Conservation (phyloP, 805 yeast species). For the Jamesozyma gamospora region DNA sequence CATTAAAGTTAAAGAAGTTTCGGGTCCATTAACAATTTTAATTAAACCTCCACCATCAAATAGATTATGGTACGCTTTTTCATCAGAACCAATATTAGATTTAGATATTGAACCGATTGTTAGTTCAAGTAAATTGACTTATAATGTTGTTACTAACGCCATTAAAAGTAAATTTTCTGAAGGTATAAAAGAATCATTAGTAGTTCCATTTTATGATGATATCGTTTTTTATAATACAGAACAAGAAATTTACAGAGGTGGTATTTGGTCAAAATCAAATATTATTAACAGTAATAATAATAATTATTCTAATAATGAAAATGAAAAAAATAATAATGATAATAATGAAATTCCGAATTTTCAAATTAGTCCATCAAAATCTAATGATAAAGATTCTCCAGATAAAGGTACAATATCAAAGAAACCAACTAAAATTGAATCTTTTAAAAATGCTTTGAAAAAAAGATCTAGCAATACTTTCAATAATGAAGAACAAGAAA, state of each 20-base stretch:
- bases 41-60: conserved; percentile 87
- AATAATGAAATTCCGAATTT: neutral
- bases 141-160: conserved; percentile 66
- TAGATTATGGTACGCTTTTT: conserved; percentile 86
- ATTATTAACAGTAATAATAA: neutral
- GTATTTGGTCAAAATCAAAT: conserved; percentile 58
- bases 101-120: conserved; percentile 84
- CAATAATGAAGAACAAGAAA: neutral
- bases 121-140: conserved; percentile 71
- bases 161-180: conserved; percentile 73
- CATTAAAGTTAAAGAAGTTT: conserved; percentile 54
- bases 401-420: neutral
- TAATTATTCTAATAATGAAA: neutral
- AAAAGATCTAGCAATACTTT: neutral
- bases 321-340: neutral
- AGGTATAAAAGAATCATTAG: conserved; percentile 68
- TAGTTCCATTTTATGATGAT: conserved; percentile 85
- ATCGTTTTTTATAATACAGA: conserved; percentile 56
- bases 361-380: neutral
- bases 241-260: conserved; percentile 76
- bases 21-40: conserved; percentile 61
- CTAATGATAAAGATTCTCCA: neutral
- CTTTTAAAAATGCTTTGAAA: neutral
- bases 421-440: neutral
- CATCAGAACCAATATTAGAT: conserved; percentile 63